These are phyloP conservation scores for Coniochaeta sp. DNA, from an alignment of 2,329 filamentous ascomycete genomes.

Conservation along the genomic window DNA sequence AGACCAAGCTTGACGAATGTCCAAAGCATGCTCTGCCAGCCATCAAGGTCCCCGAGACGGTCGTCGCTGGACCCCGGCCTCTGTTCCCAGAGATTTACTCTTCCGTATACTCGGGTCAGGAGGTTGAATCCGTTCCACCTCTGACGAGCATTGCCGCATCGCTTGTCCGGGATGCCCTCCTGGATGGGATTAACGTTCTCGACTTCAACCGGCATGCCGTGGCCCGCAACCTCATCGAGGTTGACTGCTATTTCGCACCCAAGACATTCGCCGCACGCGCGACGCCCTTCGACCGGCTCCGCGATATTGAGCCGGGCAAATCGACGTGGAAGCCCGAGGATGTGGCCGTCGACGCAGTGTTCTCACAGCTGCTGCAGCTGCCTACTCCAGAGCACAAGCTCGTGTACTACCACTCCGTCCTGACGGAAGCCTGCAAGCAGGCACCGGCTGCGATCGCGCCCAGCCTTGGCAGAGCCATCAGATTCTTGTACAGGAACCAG, in stretches of 20 bases:
- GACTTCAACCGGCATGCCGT: conserved; percentile 86
- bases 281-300: conserved; percentile 83
- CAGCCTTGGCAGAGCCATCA: conserved; percentile 84
- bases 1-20: conserved; percentile 48
- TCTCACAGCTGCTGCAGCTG: conserved; percentile 87
- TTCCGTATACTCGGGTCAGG: conserved; percentile 83
- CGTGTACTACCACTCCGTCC: conserved; percentile 91
- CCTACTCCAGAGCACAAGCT: conserved; percentile 85
- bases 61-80: conserved; percentile 65
- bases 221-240: conserved; percentile 83
- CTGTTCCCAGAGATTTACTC: conserved; percentile 91
- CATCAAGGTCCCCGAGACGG: conserved; percentile 66
- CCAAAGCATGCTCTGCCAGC: conserved; percentile 72
- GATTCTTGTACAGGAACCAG: conserved; percentile 78
- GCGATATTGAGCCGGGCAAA: conserved; percentile 54
- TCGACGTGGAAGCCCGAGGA: conserved; percentile 97
- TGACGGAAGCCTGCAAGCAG: conserved; percentile 93
- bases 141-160: conserved; percentile 70
- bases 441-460: conserved; percentile 95
- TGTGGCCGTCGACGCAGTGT: conserved; percentile 93
- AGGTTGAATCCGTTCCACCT: conserved; percentile 80
- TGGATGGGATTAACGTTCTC: conserved; percentile 89
- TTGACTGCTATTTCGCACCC: conserved; percentile 89
- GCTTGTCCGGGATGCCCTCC: conserved; percentile 74
- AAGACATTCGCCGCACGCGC: conserved; percentile 90